These are phyloP conservation scores for Botrytis cinerea DNA, from an alignment of 2,329 filamentous ascomycete species.

Conservation along the genomic window DNA sequence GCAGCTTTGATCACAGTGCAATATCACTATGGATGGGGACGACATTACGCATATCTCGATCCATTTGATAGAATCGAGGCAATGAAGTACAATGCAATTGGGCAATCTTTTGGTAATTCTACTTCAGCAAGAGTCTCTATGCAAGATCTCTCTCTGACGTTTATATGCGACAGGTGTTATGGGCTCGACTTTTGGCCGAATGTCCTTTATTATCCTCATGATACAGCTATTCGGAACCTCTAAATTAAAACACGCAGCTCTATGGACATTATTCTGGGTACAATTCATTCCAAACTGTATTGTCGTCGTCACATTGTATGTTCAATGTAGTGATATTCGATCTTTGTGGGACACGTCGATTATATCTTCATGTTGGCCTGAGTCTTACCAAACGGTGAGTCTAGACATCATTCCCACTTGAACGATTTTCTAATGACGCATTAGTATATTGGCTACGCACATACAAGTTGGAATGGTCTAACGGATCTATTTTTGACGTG, in stretches of 20 bases:
- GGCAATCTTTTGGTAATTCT: constrained; percentile 27
- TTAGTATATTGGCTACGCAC: constrained; percentile 22
- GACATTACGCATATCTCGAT: constrained; percentile 29
- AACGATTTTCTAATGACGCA: not conserved
- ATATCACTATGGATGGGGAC: constrained; percentile 31
- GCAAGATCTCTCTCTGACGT: not conserved
- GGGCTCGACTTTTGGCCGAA: constrained; percentile 28
- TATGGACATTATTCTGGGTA: constrained; percentile 28
- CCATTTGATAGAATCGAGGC: constrained; percentile 23
- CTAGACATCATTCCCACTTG: not conserved
- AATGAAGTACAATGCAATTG: constrained; percentile 28
- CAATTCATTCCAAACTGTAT: constrained; percentile 25
- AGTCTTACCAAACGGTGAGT: constrained; percentile 26
- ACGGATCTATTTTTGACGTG: constrained; percentile 29
- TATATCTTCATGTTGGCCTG: constrained; percentile 24
- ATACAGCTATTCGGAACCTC: constrained; percentile 29
- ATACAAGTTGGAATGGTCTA: constrained; percentile 22
- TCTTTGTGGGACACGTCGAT: constrained; percentile 27
- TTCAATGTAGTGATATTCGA: constrained; percentile 27
- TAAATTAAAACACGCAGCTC: constrained; percentile 2
- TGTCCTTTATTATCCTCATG: constrained; percentile 29
- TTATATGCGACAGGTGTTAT: constrained; percentile 26
- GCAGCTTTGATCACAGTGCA: constrained; percentile 23
- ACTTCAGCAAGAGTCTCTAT: not conserved
- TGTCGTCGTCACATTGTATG: constrained; percentile 26